Conservation (phyloP, 202 grass and related monocot genomes). For the Zoysia matrella region DNA sequence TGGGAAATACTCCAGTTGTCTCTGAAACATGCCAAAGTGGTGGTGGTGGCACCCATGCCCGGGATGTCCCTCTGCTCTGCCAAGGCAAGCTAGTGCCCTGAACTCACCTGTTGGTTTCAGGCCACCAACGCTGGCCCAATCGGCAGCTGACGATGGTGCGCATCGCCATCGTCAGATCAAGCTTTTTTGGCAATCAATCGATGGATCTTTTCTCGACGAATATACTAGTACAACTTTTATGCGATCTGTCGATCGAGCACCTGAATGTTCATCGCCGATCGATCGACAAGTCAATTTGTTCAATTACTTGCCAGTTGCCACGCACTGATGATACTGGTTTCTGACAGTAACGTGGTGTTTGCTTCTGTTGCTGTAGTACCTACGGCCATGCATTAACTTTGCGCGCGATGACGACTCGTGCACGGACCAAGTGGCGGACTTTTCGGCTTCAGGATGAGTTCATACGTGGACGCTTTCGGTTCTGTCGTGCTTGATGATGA, state of each 20-base stretch:
- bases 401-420: not conserved
- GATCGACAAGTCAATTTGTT: not conserved
- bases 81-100: not conserved
- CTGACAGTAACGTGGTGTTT: not conserved
- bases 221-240: not conserved
- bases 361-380: no score
- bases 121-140: not conserved
- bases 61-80: not conserved
- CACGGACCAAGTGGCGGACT: not conserved
- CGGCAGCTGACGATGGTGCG: not conserved
- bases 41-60: conserved; percentile 17
- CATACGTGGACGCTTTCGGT: conserved; percentile 10
- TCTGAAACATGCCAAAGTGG: not conserved
- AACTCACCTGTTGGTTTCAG: not conserved
- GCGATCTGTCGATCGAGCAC: not conserved
- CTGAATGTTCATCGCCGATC: not conserved
- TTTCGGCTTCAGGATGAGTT: not conserved
- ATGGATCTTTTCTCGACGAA: no score
- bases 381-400: not conserved
- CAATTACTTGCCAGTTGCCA: not conserved
- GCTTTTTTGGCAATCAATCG: no score
- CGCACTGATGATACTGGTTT: not conserved
- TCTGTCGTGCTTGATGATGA: conserved; percentile 16
- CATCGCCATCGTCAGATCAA: not conserved
- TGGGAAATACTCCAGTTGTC: conserved; percentile 14